Evolutionary conservation across 306 rosid species (phyloP).

Genomic region (Arachis stenosperma): DNA sequence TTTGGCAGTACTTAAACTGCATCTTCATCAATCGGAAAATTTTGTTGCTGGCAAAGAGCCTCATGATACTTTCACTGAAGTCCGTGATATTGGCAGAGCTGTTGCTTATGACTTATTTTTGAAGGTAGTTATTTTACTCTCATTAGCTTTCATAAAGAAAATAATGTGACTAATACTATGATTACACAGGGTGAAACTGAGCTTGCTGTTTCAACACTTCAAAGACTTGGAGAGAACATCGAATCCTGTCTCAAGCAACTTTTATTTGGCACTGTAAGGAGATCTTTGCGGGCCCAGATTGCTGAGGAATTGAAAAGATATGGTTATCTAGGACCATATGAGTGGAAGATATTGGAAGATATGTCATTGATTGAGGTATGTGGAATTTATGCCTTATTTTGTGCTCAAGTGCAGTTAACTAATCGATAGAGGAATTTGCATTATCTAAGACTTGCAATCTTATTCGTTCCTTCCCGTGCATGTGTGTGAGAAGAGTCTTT

Average conservation of each 20-base stretch:
- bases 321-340: conserved; percentile 86
- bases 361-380: conserved; percentile 82
- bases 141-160: conserved; percentile 36
- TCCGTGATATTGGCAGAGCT: conserved; percentile 93
- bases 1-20: conserved; percentile 94
- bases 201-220: conserved; percentile 88
- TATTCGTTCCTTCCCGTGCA: conserved; percentile 39
- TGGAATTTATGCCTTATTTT: conserved; percentile 42
- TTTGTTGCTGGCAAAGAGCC: conserved; percentile 67
- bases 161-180: conserved; percentile 30
- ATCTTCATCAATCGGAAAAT: conserved; percentile 75
- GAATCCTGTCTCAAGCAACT: conserved; percentile 87
- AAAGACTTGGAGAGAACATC: conserved; percentile 93
- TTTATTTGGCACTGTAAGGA: conserved; percentile 83
- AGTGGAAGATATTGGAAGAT: conserved; percentile 81
- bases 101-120: conserved; percentile 95
- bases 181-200: conserved; percentile 88
- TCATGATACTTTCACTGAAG: conserved; percentile 80
- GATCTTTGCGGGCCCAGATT: conserved; percentile 77
- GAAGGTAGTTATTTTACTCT: conserved; percentile 61
- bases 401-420: conserved; percentile 35
- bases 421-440: conserved; percentile 28
- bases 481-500: conserved; percentile 73
- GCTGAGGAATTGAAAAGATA: conserved; percentile 79
- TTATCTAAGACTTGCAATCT: conserved; percentile 49